Evolutionary conservation across 371 early-diverging fungal species (phyloP), one percentile per base, ranked within the genome.

Genomic region (Nematocida ausubeli): DNA sequence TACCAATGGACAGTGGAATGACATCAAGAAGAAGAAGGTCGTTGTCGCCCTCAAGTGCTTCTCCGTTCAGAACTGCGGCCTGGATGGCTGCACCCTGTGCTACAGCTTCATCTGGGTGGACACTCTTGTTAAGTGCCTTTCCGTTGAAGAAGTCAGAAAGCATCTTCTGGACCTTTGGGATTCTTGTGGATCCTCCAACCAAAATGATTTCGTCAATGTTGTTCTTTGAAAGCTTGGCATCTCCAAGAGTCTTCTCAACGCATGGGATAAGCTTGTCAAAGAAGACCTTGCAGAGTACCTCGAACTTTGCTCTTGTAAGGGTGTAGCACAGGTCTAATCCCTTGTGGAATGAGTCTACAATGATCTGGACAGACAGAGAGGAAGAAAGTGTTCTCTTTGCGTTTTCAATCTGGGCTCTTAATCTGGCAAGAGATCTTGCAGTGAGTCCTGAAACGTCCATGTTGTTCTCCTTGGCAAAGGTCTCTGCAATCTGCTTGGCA

Each of bases 181-280:
- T 97, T 90, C 98, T 95, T 80, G 96, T 95, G 83, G 95, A 95
- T 83, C 98, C 96, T 87, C 98, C 98, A 81, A 96, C 97, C 49
- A 98, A 88, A 81, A 98, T 93, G 83, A 96, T 93, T 84, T 95
- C 94, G 83, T 94, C 87, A 82, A 98, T 92, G 68, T 88, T 82
- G 22, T 49, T 75, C 22, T 40, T 71, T n/a, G 28, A 14, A 16
- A 80, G 22, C 39, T 57, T 70, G 28, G 80, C 60, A 63, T 83
- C 81, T 4, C 42, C 28, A 84, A 96, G 88, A 51, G 92, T 92
- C 89, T 91, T 93, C 87, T 93, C 93, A 73, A 95, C 94, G 73
- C 94, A 94, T 68, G 92, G 92, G 84, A 94, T 86, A 84, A 94
- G 92, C 83, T 88, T 87, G 81, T 92, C 90, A 91, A 95, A 96